Evolutionary conservation across 1,284 basidiomycete species (phyloP).

Genomic region (Cryptococcus sp.): DNA sequence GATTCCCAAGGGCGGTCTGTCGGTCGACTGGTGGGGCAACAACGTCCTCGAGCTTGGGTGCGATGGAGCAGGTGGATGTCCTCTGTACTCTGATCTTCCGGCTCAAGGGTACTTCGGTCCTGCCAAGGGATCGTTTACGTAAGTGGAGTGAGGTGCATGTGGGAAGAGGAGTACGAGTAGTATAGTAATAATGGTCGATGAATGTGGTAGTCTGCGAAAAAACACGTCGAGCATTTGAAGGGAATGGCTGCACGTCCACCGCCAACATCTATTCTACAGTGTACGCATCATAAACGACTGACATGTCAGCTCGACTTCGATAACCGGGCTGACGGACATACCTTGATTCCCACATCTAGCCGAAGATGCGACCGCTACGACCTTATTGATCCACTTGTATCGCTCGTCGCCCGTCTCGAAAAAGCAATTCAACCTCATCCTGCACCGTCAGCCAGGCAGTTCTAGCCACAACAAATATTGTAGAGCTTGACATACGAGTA

Average conservation of each 20-base stretch:
- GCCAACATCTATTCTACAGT: no score
- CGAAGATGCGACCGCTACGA: slow-evolving; percentile 20
- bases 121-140: neutral
- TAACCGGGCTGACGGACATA: neutral
- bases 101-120: slow-evolving; percentile 19
- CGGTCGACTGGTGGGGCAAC: slow-evolving; percentile 26
- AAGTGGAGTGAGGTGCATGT: no score
- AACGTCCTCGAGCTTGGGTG: slow-evolving; percentile 10
- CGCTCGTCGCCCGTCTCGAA: slow-evolving; percentile 29
- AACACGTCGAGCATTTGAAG: no score
- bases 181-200: no score
- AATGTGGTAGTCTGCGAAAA: no score
- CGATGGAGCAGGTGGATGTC: slow-evolving; percentile 12
- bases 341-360: slow-evolving; percentile 22
- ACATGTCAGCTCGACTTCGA: neutral
- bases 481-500: slow-evolving; percentile 6
- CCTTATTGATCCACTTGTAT: slow-evolving; percentile 26
- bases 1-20: slow-evolving; percentile 14
- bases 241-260: no score
- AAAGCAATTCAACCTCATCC: slow-evolving; percentile 20
- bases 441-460: neutral
- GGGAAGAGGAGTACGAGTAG: no score
- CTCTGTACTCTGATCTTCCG: slow-evolving; percentile 7
- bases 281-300: slow-evolving; percentile 17
- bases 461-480: no score